Evolutionary conservation across 106 monocot genomes (phyloP).

Genomic region (Dendrobium nobile): DNA sequence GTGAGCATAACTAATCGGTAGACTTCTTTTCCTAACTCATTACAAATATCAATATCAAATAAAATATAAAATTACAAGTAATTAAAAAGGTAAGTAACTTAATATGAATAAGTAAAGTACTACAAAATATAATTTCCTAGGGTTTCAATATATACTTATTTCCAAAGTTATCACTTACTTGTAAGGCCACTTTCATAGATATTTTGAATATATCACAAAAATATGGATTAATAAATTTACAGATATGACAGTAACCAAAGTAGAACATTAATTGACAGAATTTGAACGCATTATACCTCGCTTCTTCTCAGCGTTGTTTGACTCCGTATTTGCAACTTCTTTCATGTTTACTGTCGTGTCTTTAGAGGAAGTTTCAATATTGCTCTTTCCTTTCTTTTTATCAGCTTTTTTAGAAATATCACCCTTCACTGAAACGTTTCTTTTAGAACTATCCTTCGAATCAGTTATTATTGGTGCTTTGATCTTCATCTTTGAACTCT

Average conservation of each 20-base stretch:
- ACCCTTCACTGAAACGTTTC: background rate
- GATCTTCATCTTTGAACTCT: background rate
- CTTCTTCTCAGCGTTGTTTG: slow-evolving; percentile 19
- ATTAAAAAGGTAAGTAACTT: too few species aligned
- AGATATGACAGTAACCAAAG: background rate
- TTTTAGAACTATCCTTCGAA: background rate
- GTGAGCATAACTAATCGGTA: too few species aligned
- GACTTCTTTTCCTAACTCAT: too few species aligned
- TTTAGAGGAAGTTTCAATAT: slow-evolving; percentile 1
- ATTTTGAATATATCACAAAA: too few species aligned
- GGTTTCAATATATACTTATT: too few species aligned
- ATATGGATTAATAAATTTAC: too few species aligned
- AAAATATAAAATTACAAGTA: too few species aligned
- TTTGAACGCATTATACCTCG: slow-evolving; percentile 20
- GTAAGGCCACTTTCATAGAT: too few species aligned
- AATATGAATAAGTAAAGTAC: too few species aligned
- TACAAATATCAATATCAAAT: too few species aligned
- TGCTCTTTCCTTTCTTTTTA: slow-evolving; percentile 29
- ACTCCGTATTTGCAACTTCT: slow-evolving; percentile 10
- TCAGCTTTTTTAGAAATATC: slow-evolving; percentile 17
- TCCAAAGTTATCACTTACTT: too few species aligned
- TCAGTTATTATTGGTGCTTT: slow-evolving; percentile 7
- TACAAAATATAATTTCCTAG: too few species aligned
- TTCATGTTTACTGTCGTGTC: slow-evolving; percentile 14
- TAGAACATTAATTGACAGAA: background rate